Base-by-base conservation (phyloP, 1,284 basidiomycete genomes). In the Moesziomyces sp. region DNA sequence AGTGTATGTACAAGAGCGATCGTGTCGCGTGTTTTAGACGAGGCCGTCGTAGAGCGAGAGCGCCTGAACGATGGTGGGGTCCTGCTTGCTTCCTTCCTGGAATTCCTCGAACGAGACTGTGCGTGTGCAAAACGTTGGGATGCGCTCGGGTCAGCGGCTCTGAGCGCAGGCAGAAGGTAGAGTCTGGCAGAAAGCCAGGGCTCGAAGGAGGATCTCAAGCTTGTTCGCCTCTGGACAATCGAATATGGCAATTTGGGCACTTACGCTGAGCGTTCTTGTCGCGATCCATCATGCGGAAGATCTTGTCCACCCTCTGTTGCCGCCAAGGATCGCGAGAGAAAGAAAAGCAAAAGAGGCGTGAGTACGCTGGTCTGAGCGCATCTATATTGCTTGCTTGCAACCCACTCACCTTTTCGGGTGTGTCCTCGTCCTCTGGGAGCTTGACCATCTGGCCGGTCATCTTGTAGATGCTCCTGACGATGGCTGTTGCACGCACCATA, bases 361-460 rank as follows among this genome's bases (percentile, higher is more conserved):
- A 56, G 38, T 26, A 48, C 30, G 13, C 33, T 5, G 18, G 21
- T 47, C 23, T 13, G 42, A 24, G 16, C 24, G 26, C 18, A n/a
- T 16, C 3, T 16, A 24, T 33, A 3, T n/a, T 16, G 38, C 21
- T 28, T 11, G 28, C 18, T 21, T 23, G 40, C 46, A 38, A 21
- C 11, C 45, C 19, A 52, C 85, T 50, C 74, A 91, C 94, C 91
- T 99, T 99, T 86, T 98, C 94, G 1, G 97, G 97, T 19, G 97
- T 99, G 86, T 99, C 94, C 86, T 99, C 97, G 84, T 99, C 97
- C 51, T 91, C 88, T 18, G 97, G 96, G 26, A 99, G 89, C 85
- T 95, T 96, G 79, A 99, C 96, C 95, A 99, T 98, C 85, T 97
- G 92, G 14, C 97, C 96, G 5, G 84, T 84, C 82, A 84, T 83